Percentiles rank a stretch among this genome's conserved stretches.
These are phyloP conservation scores for Saksenaea oblongispora DNA, from an alignment of 371 early-diverging fungal genomes.

Conservation along the genomic window DNA sequence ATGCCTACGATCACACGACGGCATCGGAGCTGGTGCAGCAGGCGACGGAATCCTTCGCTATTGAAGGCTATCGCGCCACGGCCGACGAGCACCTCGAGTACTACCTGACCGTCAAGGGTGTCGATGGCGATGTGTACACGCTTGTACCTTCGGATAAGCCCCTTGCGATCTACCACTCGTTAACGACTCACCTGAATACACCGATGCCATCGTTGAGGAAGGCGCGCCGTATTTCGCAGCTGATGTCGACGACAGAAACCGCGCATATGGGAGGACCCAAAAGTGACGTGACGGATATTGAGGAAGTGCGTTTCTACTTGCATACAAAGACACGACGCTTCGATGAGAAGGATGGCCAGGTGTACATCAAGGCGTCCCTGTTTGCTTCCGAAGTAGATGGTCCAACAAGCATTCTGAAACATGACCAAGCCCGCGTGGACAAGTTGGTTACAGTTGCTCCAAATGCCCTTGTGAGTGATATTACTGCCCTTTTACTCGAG, in stretches of 20 bases:
- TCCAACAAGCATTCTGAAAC: conserved; percentile 14
- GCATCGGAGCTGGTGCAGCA: conserved; percentile 55
- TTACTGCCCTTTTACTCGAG: conserved; percentile 35
- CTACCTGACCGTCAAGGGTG: conserved; percentile 47
- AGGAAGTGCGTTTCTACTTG: conserved; percentile 43
- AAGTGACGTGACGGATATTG: conserved; percentile 9
- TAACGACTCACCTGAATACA: conserved; percentile 50
- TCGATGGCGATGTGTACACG: conserved; percentile 55
- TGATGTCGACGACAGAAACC: conserved; percentile 36
- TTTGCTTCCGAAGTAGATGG: conserved; percentile 25
- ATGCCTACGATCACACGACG: conserved; percentile 47
- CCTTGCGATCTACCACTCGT: conserved; percentile 52
- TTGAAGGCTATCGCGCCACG: conserved; percentile 14
- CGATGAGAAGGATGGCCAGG: conserved; percentile 32
- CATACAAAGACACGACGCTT: conserved; percentile 29
- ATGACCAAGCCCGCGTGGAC: conserved; percentile 35
- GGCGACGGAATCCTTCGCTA: conserved; percentile 41
- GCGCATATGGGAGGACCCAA: conserved; percentile 45
- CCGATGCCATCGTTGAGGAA: conserved; percentile 53
- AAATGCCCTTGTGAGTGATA: conserved; percentile 36
- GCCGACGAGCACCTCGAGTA: conserved; percentile 41
- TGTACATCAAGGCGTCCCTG: conserved; percentile 44
- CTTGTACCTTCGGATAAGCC: conserved; percentile 52
- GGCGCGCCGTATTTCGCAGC: conserved; percentile 50
- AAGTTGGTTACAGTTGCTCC: conserved; percentile 38